Conservation (phyloP, 345 rosid species). For the Noccaea caerulescens region DNA sequence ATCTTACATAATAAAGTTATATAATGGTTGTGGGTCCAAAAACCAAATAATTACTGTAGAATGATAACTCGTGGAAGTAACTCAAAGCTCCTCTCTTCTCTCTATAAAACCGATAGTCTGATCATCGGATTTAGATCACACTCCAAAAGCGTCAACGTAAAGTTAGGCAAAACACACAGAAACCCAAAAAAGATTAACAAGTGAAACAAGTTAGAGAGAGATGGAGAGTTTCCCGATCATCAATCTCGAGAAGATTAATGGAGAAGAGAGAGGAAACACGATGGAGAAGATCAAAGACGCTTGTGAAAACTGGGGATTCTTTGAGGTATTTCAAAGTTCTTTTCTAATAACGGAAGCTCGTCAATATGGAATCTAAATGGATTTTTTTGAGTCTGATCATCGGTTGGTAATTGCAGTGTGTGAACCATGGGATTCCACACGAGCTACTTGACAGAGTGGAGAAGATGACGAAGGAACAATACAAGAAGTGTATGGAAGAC, state of each 20-base stretch:
- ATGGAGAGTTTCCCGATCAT: slow-evolving; percentile 82
- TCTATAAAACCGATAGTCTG: slow-evolving; percentile 31
- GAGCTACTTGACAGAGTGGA: slow-evolving; percentile 80
- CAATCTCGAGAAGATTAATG: slow-evolving; percentile 65
- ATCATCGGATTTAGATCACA: slow-evolving; percentile 29
- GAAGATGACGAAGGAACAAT: slow-evolving; percentile 73
- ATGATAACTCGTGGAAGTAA: slow-evolving; percentile 32
- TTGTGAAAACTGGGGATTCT: slow-evolving; percentile 98
- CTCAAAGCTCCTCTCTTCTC: slow-evolving; percentile 29
- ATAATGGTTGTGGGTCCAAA: slow-evolving; percentile 23
- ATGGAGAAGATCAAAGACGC: slow-evolving; percentile 88
- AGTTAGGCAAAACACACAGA: slow-evolving; percentile 16
- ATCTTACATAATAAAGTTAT: not conserved
- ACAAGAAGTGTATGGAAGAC: slow-evolving; percentile 85
- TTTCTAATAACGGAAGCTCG: not conserved
- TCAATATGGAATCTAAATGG: not conserved
- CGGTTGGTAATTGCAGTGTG: slow-evolving; percentile 46
- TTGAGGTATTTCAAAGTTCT: slow-evolving; percentile 57
- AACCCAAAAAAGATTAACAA: not conserved
- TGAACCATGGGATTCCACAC: slow-evolving; percentile 76
- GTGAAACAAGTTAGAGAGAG: not conserved
- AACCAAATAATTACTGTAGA: slow-evolving; percentile 32
- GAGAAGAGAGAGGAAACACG: slow-evolving; percentile 59
- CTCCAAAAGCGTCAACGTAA: slow-evolving; percentile 29
- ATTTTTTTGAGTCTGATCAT: not conserved